Evolutionary conservation across 2,329 filamentous ascomycete species (phyloP), one percentile per base, ranked within the genome.

Genomic region (Fusarium secorum): DNA sequence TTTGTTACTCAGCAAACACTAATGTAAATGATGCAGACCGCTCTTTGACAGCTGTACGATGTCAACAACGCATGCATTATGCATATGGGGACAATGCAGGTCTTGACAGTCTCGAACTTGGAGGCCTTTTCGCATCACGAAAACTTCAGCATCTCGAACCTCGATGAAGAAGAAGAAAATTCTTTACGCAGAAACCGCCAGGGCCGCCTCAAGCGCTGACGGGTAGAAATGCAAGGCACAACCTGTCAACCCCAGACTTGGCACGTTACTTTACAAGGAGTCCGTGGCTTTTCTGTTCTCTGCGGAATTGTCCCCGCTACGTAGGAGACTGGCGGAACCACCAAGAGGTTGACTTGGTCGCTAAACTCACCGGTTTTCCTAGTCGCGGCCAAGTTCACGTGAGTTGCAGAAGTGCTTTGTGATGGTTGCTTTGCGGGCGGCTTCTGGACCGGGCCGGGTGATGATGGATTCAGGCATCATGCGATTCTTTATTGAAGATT

Each of bases 1-100:
- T 51, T 66, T 44, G 32, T 52, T 32, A 55, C 60, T 41, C 48
- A 61, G 46, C 26, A 62, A 64, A 41, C 65, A 73, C 71, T 72
- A 67, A 60, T 48, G 49, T 71, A 46, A 59, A 74, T 67, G 62
- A 74, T 59, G 72, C 74, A 75, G 74, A 75, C 74, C 74, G 74
- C 74, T 75, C 63, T 73, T 75, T 76, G 74, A 74, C 74, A 75
- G 67, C 70, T 73, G 71, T 60, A 70, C 66, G 57, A 63, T 57
- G 59, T 71, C 64, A 64, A 71, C 63, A 65, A 70, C 64, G 64
- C 72, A 73, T 73, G 62, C 73, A 66, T 63, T 45, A 33, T 58
- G 60, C 71, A 68, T 59, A 73, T 53, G 52, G 64, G 24, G 53
- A 48, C 64, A 36, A 38, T 54, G 42, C 51, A 51, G 64, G 66